Percentiles rank a stretch among this genome's conserved stretches.
Evolutionary conservation across 139 green algal genomes (phyloP).

Genomic region (Desmodesmus armatus): DNA sequence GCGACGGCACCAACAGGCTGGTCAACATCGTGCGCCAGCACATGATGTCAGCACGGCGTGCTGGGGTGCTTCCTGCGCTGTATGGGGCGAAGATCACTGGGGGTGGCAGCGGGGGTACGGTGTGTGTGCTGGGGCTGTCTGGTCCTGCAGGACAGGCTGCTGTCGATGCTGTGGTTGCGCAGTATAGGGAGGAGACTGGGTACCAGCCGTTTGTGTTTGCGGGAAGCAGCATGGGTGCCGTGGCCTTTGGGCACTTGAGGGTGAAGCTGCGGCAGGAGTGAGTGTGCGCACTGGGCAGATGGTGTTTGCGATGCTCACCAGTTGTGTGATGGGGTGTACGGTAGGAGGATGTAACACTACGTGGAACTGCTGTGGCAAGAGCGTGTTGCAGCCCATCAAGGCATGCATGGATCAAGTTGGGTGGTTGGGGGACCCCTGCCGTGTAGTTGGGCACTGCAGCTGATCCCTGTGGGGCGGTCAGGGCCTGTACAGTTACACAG

Average conservation of each 20-base stretch:
- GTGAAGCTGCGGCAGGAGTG: constrained; percentile 8
- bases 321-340: too few relatives aligned
- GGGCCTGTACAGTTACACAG: too few relatives aligned
- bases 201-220: constrained; percentile 43
- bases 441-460: too few relatives aligned
- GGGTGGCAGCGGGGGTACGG: constrained; percentile 89
- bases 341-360: too few relatives aligned
- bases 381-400: too few relatives aligned
- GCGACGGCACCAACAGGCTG: constrained; percentile 60
- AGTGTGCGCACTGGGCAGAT: too few relatives aligned
- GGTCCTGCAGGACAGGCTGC: constrained; percentile 40
- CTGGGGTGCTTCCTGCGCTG: constrained; percentile 56
- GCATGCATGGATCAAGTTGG: too few relatives aligned
- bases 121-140: constrained; percentile 76
- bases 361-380: too few relatives aligned
- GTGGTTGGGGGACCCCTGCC: too few relatives aligned
- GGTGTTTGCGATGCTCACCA: too few relatives aligned
- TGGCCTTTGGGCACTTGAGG: constrained; percentile 39
- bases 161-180: constrained; percentile 33
- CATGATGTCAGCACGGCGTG: constrained; percentile 39
- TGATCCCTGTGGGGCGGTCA: too few relatives aligned
- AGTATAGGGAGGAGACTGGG: constrained; percentile 36
- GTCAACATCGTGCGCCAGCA: constrained; percentile 79
- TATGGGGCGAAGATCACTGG: constrained; percentile 97
- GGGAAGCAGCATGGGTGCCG: constrained; percentile 17